A percentile compares a stretch with the other conserved stretches of the same genome.
Conservation (phyloP, 768 basidiomycete species). For the Coprinopsis cinerea region DNA sequence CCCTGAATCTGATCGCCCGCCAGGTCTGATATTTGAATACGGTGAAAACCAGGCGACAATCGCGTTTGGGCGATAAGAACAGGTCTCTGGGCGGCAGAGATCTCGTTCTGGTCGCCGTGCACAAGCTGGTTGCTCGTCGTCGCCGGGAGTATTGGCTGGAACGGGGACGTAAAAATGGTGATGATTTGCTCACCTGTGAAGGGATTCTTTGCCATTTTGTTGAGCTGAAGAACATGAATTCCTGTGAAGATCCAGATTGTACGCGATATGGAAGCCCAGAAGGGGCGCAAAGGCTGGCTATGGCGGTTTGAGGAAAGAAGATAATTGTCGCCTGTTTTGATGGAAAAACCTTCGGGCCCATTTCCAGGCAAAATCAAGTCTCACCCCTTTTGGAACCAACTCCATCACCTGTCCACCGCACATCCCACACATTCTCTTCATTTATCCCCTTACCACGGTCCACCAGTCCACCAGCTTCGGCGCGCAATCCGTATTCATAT, state of each 20-base stretch:
- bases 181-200: slow-evolving; percentile 25
- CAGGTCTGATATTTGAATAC: neutral
- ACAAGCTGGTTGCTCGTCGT: slow-evolving; percentile 1
- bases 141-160: neutral
- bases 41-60: neutral
- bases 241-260: slow-evolving; percentile 37
- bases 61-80: neutral
- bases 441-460: neutral
- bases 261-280: neutral
- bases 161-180: neutral
- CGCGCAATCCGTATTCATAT: no score
- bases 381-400: slow-evolving; percentile 8
- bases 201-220: slow-evolving; percentile 39
- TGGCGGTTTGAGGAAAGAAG: slow-evolving; percentile 14
- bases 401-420: neutral
- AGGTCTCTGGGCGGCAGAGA: slow-evolving; percentile 6
- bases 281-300: slow-evolving; percentile 6
- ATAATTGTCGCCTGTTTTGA: slow-evolving; percentile 14
- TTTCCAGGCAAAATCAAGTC: slow-evolving; percentile 12
- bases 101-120: neutral
- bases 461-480: no score
- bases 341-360: slow-evolving; percentile 16
- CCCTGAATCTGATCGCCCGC: neutral
- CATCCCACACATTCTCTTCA: neutral
- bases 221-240: slow-evolving; percentile 37